Base-by-base conservation (phyloP, 169 alveolate genomes). In the Cryptosporidium meleagridis region DNA sequence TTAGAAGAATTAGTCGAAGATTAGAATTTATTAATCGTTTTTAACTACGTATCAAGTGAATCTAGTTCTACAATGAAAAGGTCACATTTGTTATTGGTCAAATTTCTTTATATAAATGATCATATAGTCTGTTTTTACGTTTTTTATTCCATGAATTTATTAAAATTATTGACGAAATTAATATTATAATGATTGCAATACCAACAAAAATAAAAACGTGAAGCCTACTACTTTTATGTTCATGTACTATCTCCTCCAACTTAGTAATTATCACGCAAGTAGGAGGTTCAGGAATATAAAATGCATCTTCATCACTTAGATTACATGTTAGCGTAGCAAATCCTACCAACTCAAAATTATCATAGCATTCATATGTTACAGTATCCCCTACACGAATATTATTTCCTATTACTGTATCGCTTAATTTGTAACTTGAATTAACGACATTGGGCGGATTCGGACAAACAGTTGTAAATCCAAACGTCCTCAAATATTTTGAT, bases 331-430 rank as follows among this genome's bases (percentile, higher is more conserved):
- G 33, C 5, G 75, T 80, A 21, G 89, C 18, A 67, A 41, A 29
- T 1, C 89, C 89, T 0, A 80, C n/a, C 26, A 80, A 31, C 48
- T 62, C 55, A 80, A 59, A 80, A 44, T 45, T 37, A 18, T 80
- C 80, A 51, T 48, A 59, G 21, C 89, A 80, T 44, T 80, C 89
- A 80, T 80, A 80, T 23, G 89, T 80, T 1, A 80, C 89, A 23
- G 89, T 80, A 61, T 80, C 89, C 16, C 89, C 89, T 21, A 80
- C 89, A 33, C 89, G 75, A 44, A 80, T 62, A 41, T 80, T 18
- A 33, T 80, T 41, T 37, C 89, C 75, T 41, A 80, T 29, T 21
- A 65, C 89, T 26, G 89, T 80, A 41, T 80, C 89, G 59, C 89
- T 80, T 48, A 80, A 65, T 29, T 65, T 58, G 44, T 62, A 80